These are phyloP conservation scores for Zoysia japonica DNA, from an alignment of 176 grass and related monocot species.

Conservation along the genomic window DNA sequence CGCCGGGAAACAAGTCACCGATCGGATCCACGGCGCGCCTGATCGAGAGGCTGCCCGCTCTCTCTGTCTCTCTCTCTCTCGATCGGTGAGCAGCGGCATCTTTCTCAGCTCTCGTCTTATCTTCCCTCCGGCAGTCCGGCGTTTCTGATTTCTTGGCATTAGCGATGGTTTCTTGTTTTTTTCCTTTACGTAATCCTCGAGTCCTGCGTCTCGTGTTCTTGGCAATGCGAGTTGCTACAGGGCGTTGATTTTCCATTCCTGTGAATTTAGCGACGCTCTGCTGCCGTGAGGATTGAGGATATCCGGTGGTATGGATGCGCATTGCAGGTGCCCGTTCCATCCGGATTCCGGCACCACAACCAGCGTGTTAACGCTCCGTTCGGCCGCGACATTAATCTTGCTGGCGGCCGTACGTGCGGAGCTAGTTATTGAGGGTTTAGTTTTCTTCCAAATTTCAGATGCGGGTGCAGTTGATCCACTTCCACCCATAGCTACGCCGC, in stretches of 20 bases:
- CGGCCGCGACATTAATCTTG: not conserved
- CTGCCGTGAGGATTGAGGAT: not conserved
- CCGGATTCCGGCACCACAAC: not conserved
- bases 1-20: not conserved
- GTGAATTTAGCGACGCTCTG: not conserved
- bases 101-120: not conserved
- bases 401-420: not conserved
- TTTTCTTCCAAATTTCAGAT: conserved; percentile 1
- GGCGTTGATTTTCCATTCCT: not conserved
- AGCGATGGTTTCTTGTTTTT: not conserved
- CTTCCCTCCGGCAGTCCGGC: too few species aligned
- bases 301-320: not conserved
- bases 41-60: not conserved
- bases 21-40: conserved; percentile 7
- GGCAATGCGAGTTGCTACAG: not conserved
- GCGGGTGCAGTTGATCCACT: not conserved
- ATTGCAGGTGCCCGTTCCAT: not conserved
- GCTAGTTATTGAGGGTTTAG: not conserved
- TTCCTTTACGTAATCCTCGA: not conserved
- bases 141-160: not conserved
- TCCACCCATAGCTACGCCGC: not conserved
- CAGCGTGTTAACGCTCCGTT: not conserved
- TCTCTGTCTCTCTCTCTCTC: too few species aligned
- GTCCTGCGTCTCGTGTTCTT: not conserved
- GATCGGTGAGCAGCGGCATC: not conserved